Evolutionary conservation across 805 yeast species (phyloP), one percentile per base, ranked within the genome.

Genomic region (Candida piceae): DNA sequence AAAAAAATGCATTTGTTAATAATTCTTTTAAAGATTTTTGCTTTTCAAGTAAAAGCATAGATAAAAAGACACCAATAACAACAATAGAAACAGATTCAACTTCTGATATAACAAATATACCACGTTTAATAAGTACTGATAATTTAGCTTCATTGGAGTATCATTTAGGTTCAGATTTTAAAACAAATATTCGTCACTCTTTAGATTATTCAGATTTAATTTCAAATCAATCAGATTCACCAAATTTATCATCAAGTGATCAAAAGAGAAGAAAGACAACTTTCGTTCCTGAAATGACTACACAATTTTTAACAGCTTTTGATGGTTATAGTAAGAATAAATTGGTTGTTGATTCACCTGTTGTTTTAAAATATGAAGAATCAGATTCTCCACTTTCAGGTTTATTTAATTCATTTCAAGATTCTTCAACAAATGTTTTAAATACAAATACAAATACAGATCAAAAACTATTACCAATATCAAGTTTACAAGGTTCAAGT

Each of bases 21-120:
- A 56, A 55, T 35, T 55, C 57, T 5, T 45, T 44, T 37, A 48
- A 36, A 24, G 58, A 56, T 41, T 53, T 48, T 34, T 45, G 53
- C 27, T 41, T 43, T 39, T 29, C 41, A 18, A 48, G 41, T 29
- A 30, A 36, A 21, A 20, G 32, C 16, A 30, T 22, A 16, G 37
- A n/a, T 13, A 32, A 34, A 23, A 25, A 27, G n/a, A 12, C 42
- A 11, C 26, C 35, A 16, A 17, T 27, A 12, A 13, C 10, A 6
- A 12, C 9, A n/a, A n/a, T n/a, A n/a, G n/a, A n/a, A n/a, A n/a
- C n/a, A n/a, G n/a, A n/a, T n/a, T n/a, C 6, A 7, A 9, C 22
- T 20, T 6, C 22, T 7, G 22, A 6, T 20, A 20, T 20, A 6
- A 9, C 22, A 7, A 6, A 20, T 18, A 21, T 41, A 4, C 38